Evolutionary conservation across 129 eudicot species (phyloP).

Genomic region (Ambrosia artemisiifolia): DNA sequence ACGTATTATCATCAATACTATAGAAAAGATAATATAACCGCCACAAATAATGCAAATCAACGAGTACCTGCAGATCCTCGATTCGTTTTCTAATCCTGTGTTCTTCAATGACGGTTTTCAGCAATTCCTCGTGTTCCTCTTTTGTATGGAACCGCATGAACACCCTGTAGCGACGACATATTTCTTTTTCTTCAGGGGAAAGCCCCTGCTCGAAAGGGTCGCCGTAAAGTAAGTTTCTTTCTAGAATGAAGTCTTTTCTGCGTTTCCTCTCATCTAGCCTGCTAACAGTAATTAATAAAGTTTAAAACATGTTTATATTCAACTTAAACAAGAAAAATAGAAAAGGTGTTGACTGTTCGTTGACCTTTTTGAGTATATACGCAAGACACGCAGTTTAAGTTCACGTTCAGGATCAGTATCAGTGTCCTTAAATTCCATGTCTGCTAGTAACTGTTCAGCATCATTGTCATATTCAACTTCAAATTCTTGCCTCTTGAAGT

Average conservation of each 20-base stretch:
- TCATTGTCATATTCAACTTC: slow-evolving; percentile 94
- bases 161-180: slow-evolving; percentile 64
- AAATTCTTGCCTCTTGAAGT: slow-evolving; percentile 86
- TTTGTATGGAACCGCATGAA: slow-evolving; percentile 91
- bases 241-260: slow-evolving; percentile 79
- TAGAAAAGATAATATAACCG: background rate
- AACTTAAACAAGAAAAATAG: background rate
- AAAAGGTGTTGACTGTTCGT: background rate
- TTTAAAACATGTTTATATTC: no score
- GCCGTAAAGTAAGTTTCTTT: slow-evolving; percentile 69
- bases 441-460: slow-evolving; percentile 93
- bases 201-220: slow-evolving; percentile 72
- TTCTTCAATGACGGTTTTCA: slow-evolving; percentile 72
- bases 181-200: slow-evolving; percentile 73
- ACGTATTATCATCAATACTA: background rate
- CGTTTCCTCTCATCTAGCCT: slow-evolving; percentile 97
- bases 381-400: slow-evolving; percentile 73
- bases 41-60: background rate
- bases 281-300: slow-evolving; percentile 10
- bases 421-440: slow-evolving; percentile 92
- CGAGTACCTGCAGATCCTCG: slow-evolving; percentile 66
- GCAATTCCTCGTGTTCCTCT: slow-evolving; percentile 73
- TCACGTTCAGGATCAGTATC: slow-evolving; percentile 85
- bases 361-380: slow-evolving; percentile 71
- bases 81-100: slow-evolving; percentile 72